These are phyloP conservation scores for Brassica carinata DNA, from an alignment of 345 rosid genomes.

Conservation along the genomic window DNA sequence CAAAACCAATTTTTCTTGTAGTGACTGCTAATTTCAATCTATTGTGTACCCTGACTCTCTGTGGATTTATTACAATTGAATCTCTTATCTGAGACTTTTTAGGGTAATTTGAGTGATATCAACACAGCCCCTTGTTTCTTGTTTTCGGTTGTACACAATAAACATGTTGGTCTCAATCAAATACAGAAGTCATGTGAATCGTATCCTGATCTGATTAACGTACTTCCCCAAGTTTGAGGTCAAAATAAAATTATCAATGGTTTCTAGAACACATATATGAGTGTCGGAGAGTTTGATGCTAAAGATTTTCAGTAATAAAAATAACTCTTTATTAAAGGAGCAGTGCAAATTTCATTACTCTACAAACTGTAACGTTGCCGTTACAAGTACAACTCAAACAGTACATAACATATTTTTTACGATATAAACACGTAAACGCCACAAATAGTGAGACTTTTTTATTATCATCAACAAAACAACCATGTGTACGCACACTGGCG, in stretches of 20 bases:
- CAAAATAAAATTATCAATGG: background rate
- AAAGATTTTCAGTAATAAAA: slow-evolving; percentile 1
- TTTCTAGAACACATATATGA: background rate
- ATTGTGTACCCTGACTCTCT: too few relatives aligned
- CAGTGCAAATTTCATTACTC: slow-evolving; percentile 19
- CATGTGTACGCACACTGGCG: background rate
- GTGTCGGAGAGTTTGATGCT: background rate
- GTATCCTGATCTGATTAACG: too few relatives aligned
- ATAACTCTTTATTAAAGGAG: background rate
- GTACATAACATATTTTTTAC: background rate
- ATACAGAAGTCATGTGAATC: too few relatives aligned
- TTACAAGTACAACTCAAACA: background rate
- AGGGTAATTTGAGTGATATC: too few relatives aligned
- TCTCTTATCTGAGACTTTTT: too few relatives aligned
- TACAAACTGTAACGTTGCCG: slow-evolving; percentile 11
- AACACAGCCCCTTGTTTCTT: too few relatives aligned
- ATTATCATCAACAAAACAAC: slow-evolving; percentile 14
- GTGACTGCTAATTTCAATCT: too few relatives aligned
- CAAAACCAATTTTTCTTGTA: too few relatives aligned
- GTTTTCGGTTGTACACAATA: too few relatives aligned
- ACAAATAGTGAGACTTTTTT: background rate
- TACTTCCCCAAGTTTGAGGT: too few relatives aligned
- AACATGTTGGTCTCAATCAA: too few relatives aligned
- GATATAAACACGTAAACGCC: slow-evolving; percentile 15
- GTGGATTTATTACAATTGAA: too few relatives aligned